These are phyloP conservation scores for Stellera chamaejasme DNA, from an alignment of 345 rosid genomes.

Conservation along the genomic window DNA sequence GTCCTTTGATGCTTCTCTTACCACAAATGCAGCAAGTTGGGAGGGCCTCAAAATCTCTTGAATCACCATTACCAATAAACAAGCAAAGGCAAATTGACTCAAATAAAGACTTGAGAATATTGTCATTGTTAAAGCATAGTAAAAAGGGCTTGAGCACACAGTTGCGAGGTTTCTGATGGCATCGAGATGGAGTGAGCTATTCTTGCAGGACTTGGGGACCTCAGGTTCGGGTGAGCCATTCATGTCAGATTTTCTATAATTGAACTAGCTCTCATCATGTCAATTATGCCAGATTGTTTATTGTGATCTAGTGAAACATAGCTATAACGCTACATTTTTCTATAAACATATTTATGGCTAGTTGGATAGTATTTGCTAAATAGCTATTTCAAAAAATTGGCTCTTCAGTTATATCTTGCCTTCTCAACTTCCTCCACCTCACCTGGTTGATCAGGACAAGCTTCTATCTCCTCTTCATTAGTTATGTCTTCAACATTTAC, in stretches of 20 bases:
- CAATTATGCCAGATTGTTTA: too few relatives aligned
- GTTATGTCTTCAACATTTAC: too few relatives aligned
- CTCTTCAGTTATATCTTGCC: too few relatives aligned
- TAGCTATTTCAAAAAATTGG: too few relatives aligned
- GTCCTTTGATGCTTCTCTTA: constrained; percentile 20
- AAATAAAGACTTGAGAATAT: background rate
- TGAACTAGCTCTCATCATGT: too few relatives aligned
- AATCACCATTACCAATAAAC: constrained; percentile 28
- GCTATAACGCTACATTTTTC: too few relatives aligned
- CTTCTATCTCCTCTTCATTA: too few relatives aligned
- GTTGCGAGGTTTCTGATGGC: constrained; percentile 21
- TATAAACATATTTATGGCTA: too few relatives aligned
- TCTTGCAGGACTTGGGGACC: constrained; percentile 15
- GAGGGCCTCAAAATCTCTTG: constrained; percentile 30
- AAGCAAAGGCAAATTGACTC: background rate
- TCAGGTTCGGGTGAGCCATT: constrained; percentile 42
- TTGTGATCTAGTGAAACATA: too few relatives aligned
- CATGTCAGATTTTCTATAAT: background rate
- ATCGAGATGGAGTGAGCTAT: constrained; percentile 13
- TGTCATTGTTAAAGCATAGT: background rate
- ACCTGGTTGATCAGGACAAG: too few relatives aligned
- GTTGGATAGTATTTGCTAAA: too few relatives aligned
- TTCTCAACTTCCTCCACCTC: too few relatives aligned
- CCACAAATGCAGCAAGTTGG: constrained; percentile 17
- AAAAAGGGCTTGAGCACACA: background rate